Conservation (phyloP, 2,329 filamentous ascomycete genomes). For the Scytalidium lignicola region DNA sequence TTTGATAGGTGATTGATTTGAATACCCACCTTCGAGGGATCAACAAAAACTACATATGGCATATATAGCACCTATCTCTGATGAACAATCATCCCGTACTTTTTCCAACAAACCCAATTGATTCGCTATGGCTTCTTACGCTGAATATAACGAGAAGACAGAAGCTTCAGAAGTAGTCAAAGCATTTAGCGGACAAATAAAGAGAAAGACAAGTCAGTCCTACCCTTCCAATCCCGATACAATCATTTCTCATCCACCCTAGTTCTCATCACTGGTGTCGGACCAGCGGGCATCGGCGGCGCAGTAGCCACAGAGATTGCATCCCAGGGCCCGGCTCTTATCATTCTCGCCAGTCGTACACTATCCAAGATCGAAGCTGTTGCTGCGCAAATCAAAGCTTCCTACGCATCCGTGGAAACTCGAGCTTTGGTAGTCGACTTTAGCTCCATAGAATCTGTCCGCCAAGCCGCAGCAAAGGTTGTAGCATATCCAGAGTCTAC, state of each 20-base stretch:
- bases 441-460: constrained; percentile 24
- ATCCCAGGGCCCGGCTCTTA: constrained; percentile 21
- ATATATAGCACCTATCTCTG: no score
- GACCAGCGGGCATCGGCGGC: constrained; percentile 13
- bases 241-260: not conserved
- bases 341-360: constrained; percentile 32
- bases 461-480: constrained; percentile 5
- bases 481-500: not conserved
- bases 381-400: constrained; percentile 23
- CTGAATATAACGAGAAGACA: constrained; percentile 29
- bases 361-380: constrained; percentile 26
- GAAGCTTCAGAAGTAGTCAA: constrained; percentile 30
- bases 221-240: not conserved
- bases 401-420: constrained; percentile 26
- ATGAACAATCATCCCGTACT: no score
- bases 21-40: no score
- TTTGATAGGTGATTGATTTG: no score
- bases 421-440: constrained; percentile 34
- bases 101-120: no score
- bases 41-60: no score
- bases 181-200: constrained; percentile 23
- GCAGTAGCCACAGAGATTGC: constrained; percentile 9
- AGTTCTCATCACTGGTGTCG: constrained; percentile 20
- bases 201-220: constrained; percentile 27
- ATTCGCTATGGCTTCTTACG: constrained; percentile 16